Evolutionary conservation across 1,284 basidiomycete genomes (phyloP), one percentile per base, ranked within the genome.

Genomic region (Bondarzewia mesenterica): DNA sequence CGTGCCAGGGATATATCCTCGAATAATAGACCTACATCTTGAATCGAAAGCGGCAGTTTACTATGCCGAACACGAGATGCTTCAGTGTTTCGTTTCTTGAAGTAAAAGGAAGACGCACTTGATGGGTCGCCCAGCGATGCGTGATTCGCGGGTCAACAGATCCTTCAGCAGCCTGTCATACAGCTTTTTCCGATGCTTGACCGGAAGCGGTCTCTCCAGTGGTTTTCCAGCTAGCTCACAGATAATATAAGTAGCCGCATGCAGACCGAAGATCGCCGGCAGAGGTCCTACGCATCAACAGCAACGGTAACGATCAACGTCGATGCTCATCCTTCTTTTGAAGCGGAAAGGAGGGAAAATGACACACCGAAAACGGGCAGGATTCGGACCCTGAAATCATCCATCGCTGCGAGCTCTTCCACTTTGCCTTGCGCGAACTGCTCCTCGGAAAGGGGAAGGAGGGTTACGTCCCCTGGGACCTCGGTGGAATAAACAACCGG

Each of bases 401-500:
- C 89, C 51, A 98, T 88, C 4, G 88, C 87, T 8, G 89, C 85
- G 2, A 99, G 76, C 66, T 99, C 94, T 59, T 91, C 86, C 5
- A 98, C 86, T 18, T 84, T 73, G 12, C 95, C 96, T 63, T 89
- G 92, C 58, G 86, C 71, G 63, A 93, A 94, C 65, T 98, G 93
- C 52, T 93, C 90, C 52, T 97, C 92, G 1, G 90, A 79, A 0
- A 99, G 73, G 1, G 95, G 96, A 2, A 98, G 77, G 1, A 99
- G 73, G 55, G 89, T 88, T 42, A 96, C 81, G 47, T 94, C 86
- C 15, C 86, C 75, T 0, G 93, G 93, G 21, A 92, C 87, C 63
- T 98, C 94, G 4, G 94, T 97, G 1, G 91, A 95, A 67, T 95
- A 99, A 4, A 96, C 93, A n/a, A 93, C 91, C 3, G 91, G 91